Evolutionary conservation across 129 eudicot species (phyloP), one percentile per base, ranked within the genome.

Genomic region (Solidago caesia): DNA sequence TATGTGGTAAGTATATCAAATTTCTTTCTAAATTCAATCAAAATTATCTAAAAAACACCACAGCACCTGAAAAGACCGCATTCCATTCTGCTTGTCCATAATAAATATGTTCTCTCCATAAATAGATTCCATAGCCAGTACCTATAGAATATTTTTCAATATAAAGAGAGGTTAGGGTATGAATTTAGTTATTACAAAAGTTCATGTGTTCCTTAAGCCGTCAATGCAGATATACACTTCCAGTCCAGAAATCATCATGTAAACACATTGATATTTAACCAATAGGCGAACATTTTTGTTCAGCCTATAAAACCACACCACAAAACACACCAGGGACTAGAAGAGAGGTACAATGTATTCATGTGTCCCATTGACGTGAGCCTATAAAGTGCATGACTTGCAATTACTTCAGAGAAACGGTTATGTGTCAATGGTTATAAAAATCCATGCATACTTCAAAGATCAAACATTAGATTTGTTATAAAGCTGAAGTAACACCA

Each of bases 121-220:
- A 44, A 94, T 91, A 49, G 97, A 82, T 81, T 88, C 91, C 97
- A 91, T 58, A 47, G 86, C 99, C 61, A 91, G 79, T 65, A 94
- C 76, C 99, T 94, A 87, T 27, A 68, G 27, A 44, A 70, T 43
- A 52, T 13, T 8, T 52, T 62, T 39, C 58, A 16, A 51, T 56
- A 71, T 51, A 2, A 33, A 33, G n/a, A 70, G 16, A 15, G 70
- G 55, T 78, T 44, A 51, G 46, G 16, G 26, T 46, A 41, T 5
- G 15, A 43, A 16, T 10, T 62, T 39, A 10, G 68, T 7, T 39
- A 14, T 39, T 39, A 63, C 21, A 39, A 63, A 16, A 39, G 33
- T 62, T 33, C 10, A 12, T 14, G 1, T 39, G 46, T 12, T 63
- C 15, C 26, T 33, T 63, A 7, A 2, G 25, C 5, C 12, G 5